phyloP scores from a whole-genome alignment of 164 flowering plant species.

The Hamamelis virginiana region DNA sequence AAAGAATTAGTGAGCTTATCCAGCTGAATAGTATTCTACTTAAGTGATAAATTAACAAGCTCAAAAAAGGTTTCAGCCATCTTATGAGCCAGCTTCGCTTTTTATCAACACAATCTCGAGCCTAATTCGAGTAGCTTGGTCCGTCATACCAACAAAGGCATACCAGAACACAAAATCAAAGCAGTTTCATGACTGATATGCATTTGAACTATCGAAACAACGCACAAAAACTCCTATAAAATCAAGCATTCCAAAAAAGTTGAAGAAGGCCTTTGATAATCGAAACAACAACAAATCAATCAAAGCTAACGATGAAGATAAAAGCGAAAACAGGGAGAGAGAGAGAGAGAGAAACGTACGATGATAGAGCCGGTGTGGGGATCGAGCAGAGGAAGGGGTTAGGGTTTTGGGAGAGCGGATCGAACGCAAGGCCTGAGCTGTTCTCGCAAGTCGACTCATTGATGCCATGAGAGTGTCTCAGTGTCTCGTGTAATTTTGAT shows the following conservation, averaged over 20 bases:
- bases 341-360: conserved; percentile 12
- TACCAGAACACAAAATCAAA: too few species aligned
- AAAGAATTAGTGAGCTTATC: too few species aligned
- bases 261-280: too few species aligned
- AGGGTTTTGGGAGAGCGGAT: conserved; percentile 25
- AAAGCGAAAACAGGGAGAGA: background rate
- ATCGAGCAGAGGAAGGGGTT: conserved; percentile 12
- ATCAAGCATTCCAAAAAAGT: background rate
- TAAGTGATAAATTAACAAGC: too few species aligned
- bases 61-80: too few species aligned
- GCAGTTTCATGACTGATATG: too few species aligned
- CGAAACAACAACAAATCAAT: background rate
- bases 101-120: too few species aligned
- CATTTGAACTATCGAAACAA: too few species aligned
- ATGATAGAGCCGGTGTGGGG: conserved; percentile 2
- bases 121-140: too few species aligned
- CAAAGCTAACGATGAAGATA: background rate
- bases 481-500: background rate
- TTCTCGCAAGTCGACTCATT: conserved; percentile 19
- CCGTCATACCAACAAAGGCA: too few species aligned
- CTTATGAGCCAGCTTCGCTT: too few species aligned
- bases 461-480: conserved; percentile 15
- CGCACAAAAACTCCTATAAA: background rate
- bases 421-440: conserved; percentile 22
- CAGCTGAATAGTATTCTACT: too few species aligned